A percentile compares a stretch with the other conserved stretches of the same genome.
Conservation (phyloP, 176 grass and related monocot species). For the Pharus latifolius region DNA sequence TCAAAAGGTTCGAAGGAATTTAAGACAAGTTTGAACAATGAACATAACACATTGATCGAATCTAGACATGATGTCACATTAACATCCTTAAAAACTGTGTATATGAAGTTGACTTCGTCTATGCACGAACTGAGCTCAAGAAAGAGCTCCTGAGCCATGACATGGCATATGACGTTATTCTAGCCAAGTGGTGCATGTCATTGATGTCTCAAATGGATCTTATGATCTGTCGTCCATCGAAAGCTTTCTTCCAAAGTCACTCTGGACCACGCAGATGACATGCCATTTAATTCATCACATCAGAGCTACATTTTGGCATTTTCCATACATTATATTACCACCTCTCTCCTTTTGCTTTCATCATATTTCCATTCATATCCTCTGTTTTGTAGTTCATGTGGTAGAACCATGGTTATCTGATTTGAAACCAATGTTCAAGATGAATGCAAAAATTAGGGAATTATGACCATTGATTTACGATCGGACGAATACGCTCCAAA, state of each 20-base stretch:
- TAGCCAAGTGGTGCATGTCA: conserved; percentile 6
- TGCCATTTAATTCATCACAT: no score
- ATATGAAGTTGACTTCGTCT: not conserved
- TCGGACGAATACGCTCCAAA: no score
- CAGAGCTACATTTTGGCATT: conserved; percentile 1
- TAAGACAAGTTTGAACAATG: not conserved
- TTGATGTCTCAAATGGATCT: conserved; percentile 17
- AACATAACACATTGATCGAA: not conserved
- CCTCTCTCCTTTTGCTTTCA: no score
- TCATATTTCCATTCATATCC: no score
- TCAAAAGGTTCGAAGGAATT: not conserved
- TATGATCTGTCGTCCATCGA: conserved; percentile 6
- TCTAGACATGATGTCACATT: not conserved
- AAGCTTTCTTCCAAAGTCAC: conserved; percentile 6
- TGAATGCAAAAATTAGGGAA: no score
- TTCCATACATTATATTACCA: no score
- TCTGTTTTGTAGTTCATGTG: no score
- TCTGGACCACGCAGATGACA: not conserved
- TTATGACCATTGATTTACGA: no score
- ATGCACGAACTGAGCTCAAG: no score
- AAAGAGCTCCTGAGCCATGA: not conserved
- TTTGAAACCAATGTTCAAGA: no score
- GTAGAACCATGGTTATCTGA: no score
- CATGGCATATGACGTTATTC: not conserved
- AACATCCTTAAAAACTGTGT: not conserved